Evolutionary conservation across 2,329 filamentous ascomycete species (phyloP).

Genomic region (Alternaria hordeiaustralica): DNA sequence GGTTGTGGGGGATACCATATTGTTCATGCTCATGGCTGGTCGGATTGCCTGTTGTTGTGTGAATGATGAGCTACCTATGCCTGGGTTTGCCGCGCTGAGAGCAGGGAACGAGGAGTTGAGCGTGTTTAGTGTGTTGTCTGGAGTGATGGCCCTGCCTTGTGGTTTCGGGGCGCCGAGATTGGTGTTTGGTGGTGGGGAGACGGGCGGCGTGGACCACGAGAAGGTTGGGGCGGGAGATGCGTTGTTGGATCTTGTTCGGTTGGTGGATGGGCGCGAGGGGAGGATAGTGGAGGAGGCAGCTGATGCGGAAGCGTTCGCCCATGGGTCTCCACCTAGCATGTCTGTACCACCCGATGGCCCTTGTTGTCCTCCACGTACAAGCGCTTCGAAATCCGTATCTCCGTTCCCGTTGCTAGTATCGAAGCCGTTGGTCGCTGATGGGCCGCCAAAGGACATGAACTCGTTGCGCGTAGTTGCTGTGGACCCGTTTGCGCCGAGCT

Average conservation of each 20-base stretch:
- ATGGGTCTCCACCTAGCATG: slow-evolving; percentile 52
- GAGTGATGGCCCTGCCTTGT: slow-evolving; percentile 57
- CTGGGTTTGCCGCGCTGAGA: slow-evolving; percentile 44
- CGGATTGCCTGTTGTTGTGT: slow-evolving; percentile 49
- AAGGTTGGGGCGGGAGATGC: slow-evolving; percentile 50
- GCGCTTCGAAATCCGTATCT: slow-evolving; percentile 81
- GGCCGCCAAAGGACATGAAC: slow-evolving; percentile 71
- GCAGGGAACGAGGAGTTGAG: slow-evolving; percentile 47
- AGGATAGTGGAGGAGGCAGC: slow-evolving; percentile 39
- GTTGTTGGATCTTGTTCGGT: slow-evolving; percentile 34
- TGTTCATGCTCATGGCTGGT: slow-evolving; percentile 44
- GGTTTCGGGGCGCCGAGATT: slow-evolving; percentile 33
- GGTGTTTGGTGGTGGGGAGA: slow-evolving; percentile 42
- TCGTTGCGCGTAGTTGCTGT: slow-evolving; percentile 65
- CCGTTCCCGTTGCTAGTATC: slow-evolving; percentile 63
- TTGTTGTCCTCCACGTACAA: slow-evolving; percentile 78
- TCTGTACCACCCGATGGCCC: slow-evolving; percentile 46
- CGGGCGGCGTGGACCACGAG: slow-evolving; percentile 54
- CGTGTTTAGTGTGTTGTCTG: slow-evolving; percentile 56
- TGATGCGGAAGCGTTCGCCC: slow-evolving; percentile 47
- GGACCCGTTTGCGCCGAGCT: slow-evolving; percentile 70
- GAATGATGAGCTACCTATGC: slow-evolving; percentile 43
- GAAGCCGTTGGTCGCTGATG: slow-evolving; percentile 60
- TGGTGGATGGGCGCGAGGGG: slow-evolving; percentile 38
- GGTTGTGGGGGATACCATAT: slow-evolving; percentile 33